phyloP scores from a whole-genome alignment of 2,329 filamentous ascomycete genomes.

The Penicillium digitatum region DNA sequence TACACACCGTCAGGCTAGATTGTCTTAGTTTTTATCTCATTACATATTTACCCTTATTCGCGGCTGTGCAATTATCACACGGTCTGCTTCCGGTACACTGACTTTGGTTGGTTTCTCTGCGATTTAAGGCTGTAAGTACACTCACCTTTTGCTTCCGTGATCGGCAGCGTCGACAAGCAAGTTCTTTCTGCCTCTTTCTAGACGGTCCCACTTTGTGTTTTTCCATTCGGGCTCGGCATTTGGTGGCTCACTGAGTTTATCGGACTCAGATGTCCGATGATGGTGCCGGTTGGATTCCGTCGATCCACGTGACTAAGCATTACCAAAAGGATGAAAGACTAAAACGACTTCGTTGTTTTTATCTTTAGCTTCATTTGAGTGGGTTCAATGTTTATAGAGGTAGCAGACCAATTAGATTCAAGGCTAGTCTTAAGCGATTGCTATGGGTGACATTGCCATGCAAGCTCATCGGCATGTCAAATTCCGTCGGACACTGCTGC shows the following conservation, averaged over 20 bases:
- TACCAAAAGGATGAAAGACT: not conserved
- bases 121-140: not conserved
- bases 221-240: conserved; percentile 4
- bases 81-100: conserved; percentile 12
- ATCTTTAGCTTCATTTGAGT: not conserved
- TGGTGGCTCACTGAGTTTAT: not conserved
- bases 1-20: not conserved
- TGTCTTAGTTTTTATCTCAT: not conserved
- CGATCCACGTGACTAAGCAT: not conserved
- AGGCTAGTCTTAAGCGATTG: not conserved
- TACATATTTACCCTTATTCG: conserved; percentile 1
- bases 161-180: conserved; percentile 13
- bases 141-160: conserved; percentile 13
- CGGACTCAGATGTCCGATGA: conserved; percentile 1
- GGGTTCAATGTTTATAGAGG: not conserved
- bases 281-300: not conserved
- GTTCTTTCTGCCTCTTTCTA: conserved; percentile 7
- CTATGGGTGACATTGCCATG: not conserved
- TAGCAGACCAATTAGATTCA: not conserved
- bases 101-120: not conserved
- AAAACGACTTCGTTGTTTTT: not conserved
- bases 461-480: not conserved
- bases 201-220: not conserved
- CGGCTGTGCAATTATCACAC: conserved; percentile 11
- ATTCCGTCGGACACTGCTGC: not conserved